These are phyloP conservation scores for Linum lewisii DNA, from an alignment of 345 rosid genomes.

Conservation along the genomic window DNA sequence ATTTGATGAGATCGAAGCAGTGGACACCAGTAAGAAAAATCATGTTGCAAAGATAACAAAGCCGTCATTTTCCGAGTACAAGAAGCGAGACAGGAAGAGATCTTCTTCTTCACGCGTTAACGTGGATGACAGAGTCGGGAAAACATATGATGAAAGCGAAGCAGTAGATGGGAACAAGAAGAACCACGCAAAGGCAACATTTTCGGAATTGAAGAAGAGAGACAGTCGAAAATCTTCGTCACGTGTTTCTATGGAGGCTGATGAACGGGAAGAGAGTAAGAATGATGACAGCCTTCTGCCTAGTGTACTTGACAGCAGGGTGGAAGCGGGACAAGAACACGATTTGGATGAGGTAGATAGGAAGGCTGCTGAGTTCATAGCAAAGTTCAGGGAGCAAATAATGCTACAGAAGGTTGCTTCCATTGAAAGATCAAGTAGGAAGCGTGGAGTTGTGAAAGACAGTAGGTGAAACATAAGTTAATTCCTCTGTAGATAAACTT, in stretches of 20 bases:
- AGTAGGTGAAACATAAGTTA: conserved; percentile 9
- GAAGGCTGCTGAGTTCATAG: conserved; percentile 90
- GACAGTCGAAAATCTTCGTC: conserved; percentile 14
- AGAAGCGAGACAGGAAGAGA: conserved; percentile 15
- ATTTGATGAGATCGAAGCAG: conserved; percentile 15
- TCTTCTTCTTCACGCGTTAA: background rate
- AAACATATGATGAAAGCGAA: background rate
- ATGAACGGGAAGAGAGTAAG: conserved; percentile 19
- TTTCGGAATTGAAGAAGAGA: conserved; percentile 12
- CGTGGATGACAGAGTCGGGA: too few species aligned
- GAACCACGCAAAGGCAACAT: conserved; percentile 5
- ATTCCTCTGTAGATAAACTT: background rate
- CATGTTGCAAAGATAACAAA: conserved; percentile 6
- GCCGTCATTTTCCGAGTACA: conserved; percentile 1
- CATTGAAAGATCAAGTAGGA: conserved; percentile 38
- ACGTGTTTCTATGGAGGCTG: conserved; percentile 8
- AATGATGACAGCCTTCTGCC: conserved; percentile 17
- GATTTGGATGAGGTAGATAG: conserved; percentile 65
- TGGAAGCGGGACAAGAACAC: conserved; percentile 33
- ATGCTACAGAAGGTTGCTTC: conserved; percentile 66
- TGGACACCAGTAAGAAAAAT: conserved; percentile 12
- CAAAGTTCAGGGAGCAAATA: conserved; percentile 81
- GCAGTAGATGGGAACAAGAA: background rate
- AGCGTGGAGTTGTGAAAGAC: conserved; percentile 21
- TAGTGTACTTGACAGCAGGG: conserved; percentile 9